Percentiles rank a stretch among this genome's conserved stretches.
Conservation (phyloP, 1,284 basidiomycete genomes). For the Tilletia caries region DNA sequence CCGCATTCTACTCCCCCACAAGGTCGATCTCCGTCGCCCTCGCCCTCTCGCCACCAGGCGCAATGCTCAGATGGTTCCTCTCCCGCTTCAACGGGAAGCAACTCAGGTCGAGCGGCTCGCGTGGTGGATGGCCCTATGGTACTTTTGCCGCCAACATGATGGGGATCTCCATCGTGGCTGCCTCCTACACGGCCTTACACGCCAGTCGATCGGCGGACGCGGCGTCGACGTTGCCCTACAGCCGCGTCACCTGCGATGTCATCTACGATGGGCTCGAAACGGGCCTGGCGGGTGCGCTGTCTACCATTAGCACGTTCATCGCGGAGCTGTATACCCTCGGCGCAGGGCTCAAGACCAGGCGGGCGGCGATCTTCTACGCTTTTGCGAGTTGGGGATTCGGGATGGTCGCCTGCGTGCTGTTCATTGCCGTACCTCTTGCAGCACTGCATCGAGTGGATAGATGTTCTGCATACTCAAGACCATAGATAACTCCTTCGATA, state of each 20-base stretch:
- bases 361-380: conserved; percentile 38
- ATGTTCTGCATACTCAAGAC: neutral
- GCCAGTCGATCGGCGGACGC: conserved; percentile 21
- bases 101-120: conserved; percentile 69
- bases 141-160: conserved; percentile 82
- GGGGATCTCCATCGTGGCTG: conserved; percentile 56
- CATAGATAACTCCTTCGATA: no score
- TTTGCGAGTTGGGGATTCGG: conserved; percentile 35
- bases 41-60: conserved; percentile 82
- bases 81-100: conserved; percentile 67
- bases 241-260: conserved; percentile 31
- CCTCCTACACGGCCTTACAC: conserved; percentile 31
- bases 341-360: conserved; percentile 55
- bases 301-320: conserved; percentile 89
- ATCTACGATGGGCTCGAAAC: conserved; percentile 62
- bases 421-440: conserved; percentile 23
- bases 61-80: conserved; percentile 77
- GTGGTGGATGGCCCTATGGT: conserved; percentile 68
- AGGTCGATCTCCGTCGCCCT: conserved; percentile 81
- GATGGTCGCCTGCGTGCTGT: conserved; percentile 36
- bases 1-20: conserved; percentile 71
- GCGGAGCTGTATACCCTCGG: conserved; percentile 66
- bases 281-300: conserved; percentile 92
- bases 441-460: neutral
- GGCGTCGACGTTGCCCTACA: conserved; percentile 15